Percentiles rank a stretch among this genome's conserved stretches.
phyloP scores from a whole-genome alignment of 805 yeast species.

The Starmerella tilneyi region DNA sequence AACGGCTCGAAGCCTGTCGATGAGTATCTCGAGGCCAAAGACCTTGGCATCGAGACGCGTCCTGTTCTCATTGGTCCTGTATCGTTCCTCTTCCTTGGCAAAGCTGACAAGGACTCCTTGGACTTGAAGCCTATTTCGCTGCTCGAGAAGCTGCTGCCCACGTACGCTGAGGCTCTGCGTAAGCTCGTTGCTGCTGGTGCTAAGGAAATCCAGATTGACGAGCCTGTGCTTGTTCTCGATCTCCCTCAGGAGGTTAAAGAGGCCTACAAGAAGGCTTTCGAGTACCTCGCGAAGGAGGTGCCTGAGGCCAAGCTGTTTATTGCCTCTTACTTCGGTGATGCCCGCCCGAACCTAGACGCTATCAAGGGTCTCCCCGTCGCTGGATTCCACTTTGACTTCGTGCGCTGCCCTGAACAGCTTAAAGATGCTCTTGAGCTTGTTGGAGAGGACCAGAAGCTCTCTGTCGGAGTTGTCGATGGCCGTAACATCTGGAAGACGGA shows the following conservation, averaged over 20 bases:
- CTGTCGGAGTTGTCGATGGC: conserved; percentile 97
- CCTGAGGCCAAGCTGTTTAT: conserved; percentile 69
- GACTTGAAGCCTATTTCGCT: conserved; percentile 89
- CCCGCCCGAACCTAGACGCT: conserved; percentile 87
- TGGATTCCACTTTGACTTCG: conserved; percentile 94
- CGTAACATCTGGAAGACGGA: conserved; percentile 99
- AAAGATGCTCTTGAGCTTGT: conserved; percentile 66
- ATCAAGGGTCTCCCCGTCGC: conserved; percentile 84
- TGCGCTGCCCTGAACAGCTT: conserved; percentile 92
- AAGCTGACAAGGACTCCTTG: conserved; percentile 94
- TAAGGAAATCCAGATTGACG: conserved; percentile 88
- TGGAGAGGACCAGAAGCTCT: conserved; percentile 61
- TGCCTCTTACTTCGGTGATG: conserved; percentile 96
- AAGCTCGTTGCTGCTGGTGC: conserved; percentile 94
- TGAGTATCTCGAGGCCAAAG: conserved; percentile 97
- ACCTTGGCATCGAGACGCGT: conserved; percentile 89
- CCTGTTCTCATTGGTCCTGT: conserved; percentile 96
- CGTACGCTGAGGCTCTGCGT: conserved; percentile 76
- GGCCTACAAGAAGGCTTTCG: conserved; percentile 83
- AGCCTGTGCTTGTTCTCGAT: conserved; percentile 92
- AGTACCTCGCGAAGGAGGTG: conserved; percentile 54
- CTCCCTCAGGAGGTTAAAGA: conserved; percentile 72
- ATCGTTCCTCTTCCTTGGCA: conserved; percentile 88
- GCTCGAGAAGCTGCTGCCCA: conserved; percentile 82
- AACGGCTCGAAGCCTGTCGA: conserved; percentile 94